A percentile compares a stretch with the other conserved stretches of the same genome.
Conservation (phyloP, 495 filamentous ascomycete species). For the Lasiosphaeriaceae sp. region DNA sequence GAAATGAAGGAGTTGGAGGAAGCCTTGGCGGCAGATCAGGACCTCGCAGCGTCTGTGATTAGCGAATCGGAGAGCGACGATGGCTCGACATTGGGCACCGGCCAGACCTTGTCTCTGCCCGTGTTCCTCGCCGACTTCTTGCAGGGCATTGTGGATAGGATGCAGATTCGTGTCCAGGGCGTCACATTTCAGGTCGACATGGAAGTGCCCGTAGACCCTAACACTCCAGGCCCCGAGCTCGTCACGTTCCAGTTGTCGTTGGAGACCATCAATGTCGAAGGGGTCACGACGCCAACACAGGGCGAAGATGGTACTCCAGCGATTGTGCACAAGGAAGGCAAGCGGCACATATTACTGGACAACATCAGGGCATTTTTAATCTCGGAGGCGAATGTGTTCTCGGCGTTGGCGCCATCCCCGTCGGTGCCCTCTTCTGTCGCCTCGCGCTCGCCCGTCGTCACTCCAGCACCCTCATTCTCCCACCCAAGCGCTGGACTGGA, state of each 20-base stretch:
- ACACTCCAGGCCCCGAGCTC: constrained; percentile 43
- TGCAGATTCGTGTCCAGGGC: constrained; percentile 63
- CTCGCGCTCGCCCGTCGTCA: constrained; percentile 37
- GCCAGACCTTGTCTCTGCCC: constrained; percentile 70
- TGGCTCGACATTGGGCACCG: constrained; percentile 66
- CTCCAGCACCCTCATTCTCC: constrained; percentile 20
- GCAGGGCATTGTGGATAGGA: constrained; percentile 74
- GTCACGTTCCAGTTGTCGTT: constrained; percentile 64
- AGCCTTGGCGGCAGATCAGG: constrained; percentile 64
- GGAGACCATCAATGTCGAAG: constrained; percentile 62
- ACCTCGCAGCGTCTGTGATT: constrained; percentile 52
- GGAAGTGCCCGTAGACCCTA: constrained; percentile 58
- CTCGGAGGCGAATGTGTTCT: constrained; percentile 70
- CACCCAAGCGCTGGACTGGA: constrained; percentile 5
- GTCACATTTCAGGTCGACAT: constrained; percentile 59
- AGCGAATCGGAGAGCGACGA: constrained; percentile 62
- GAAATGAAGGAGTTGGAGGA: constrained; percentile 75
- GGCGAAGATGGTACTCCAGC: constrained; percentile 26
- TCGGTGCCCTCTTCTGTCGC: constrained; percentile 59
- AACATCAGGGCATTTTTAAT: constrained; percentile 63
- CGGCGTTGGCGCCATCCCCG: constrained; percentile 57
- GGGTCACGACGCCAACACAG: constrained; percentile 46
- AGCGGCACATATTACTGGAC: constrained; percentile 59
- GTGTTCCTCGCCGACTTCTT: constrained; percentile 78
- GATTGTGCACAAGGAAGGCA: constrained; percentile 51